phyloP scores from a whole-genome alignment of 1,139 yeast species.

The Pichia sp. region DNA sequence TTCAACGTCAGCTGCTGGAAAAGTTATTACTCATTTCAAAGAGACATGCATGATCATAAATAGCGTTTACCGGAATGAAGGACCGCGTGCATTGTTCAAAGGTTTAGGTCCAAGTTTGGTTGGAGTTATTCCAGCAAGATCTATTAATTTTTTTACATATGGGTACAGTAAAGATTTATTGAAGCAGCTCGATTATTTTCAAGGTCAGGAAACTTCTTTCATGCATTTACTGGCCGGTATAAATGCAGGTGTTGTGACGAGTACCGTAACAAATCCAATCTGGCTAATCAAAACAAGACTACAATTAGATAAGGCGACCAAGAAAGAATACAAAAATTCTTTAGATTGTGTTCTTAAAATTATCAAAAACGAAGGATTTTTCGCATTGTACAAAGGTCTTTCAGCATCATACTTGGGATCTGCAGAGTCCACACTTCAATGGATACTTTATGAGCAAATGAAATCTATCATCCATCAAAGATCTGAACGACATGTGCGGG shows the following conservation, averaged over 20 bases:
- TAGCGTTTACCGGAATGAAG: constrained; percentile 71
- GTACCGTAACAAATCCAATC: constrained; percentile 99
- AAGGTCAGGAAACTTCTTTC: constrained; percentile 82
- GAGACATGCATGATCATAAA: constrained; percentile 77
- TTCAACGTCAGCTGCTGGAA: not conserved
- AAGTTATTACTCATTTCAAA: constrained; percentile 52
- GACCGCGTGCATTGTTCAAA: constrained; percentile 79
- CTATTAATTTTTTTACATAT: constrained; percentile 93
- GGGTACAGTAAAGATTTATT: constrained; percentile 82
- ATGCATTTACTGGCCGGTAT: constrained; percentile 88
- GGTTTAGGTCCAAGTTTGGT: constrained; percentile 96
- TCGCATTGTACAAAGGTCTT: constrained; percentile 80
- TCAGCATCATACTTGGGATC: constrained; percentile 95
- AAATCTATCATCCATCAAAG: constrained; percentile 62
- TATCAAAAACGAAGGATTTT: constrained; percentile 69
- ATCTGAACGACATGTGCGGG: constrained; percentile 44
- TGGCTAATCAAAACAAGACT: constrained; percentile 95
- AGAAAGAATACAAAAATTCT: constrained; percentile 71
- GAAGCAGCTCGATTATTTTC: constrained; percentile 52
- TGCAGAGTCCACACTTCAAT: constrained; percentile 86
- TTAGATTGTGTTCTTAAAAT: constrained; percentile 78
- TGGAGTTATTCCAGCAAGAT: constrained; percentile 98
- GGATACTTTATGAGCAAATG: constrained; percentile 97
- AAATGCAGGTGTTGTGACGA: constrained; percentile 88
- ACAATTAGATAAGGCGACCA: constrained; percentile 73